Evolutionary conservation across 73 alveolate genomes (phyloP), one percentile per base, ranked within the genome.

Genomic region (Paramecium pentaurelia): DNA sequence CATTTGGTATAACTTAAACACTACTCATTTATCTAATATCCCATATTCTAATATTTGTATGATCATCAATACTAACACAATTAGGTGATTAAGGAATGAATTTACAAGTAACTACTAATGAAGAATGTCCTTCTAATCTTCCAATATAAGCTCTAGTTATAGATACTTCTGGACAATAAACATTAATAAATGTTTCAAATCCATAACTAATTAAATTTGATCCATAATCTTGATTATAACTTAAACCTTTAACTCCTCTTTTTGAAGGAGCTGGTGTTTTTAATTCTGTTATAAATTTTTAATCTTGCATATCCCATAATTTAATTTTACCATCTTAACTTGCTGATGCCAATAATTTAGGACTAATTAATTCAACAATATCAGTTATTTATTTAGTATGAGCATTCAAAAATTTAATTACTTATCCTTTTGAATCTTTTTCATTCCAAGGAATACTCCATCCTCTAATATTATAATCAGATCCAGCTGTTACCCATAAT

Each of bases 121-220:
- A 94, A 77, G 94, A 93, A 89, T 97, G 99, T 20, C 99, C 99
- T 92, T 97, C 99, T 40, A 97, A 86, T 73, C 94, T 95, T 42
- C 99, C 99, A 27, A 96, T 95, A 86, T 95, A 96, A 22, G 98
- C 97, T 49, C 96, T 96, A 71, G 97, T 96, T 28, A 96, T 86
- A 30, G 98, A 90, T n/a, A 97, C 96, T 93, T 97, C 99, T 38
- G 99, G 97, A 68, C 98, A 96, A 95, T 98, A 96, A 97, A 98
- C 97, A 80, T 97, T 97, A 4, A 98, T 95, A 92, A 84, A 95
- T 64, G 93, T 96, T 92, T 98, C 99, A 91, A 95, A 98, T 42
- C 99, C 99, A 51, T 96, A 97, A 54, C 98, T 93, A 54, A 97
- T 86, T 11, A 98, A 77, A 71, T 92, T 93, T 1, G 99, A 98